phyloP scores from a whole-genome alignment of 345 rosid genomes.

The Eucalyptus pumila region DNA sequence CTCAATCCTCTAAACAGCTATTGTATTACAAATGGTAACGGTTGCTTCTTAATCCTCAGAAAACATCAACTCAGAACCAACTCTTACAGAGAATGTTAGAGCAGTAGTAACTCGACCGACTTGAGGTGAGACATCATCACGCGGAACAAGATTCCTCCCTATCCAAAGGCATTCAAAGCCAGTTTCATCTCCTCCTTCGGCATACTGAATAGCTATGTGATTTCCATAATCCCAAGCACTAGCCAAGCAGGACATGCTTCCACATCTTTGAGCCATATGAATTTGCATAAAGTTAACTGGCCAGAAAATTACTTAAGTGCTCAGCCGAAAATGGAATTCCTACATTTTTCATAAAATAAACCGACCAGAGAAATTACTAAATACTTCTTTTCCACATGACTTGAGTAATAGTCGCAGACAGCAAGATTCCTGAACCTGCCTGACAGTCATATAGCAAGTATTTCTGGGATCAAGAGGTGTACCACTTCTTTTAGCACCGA shows the following conservation, averaged over 20 bases:
- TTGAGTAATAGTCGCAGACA: neutral
- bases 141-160: neutral
- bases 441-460: neutral
- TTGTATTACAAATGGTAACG: neutral
- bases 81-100: neutral
- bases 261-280: neutral
- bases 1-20: neutral
- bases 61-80: neutral
- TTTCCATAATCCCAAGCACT: slow-evolving; percentile 5
- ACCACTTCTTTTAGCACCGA: neutral
- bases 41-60: neutral
- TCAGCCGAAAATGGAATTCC: neutral
- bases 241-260: neutral
- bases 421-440: neutral
- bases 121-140: neutral
- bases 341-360: neutral
- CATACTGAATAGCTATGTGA: neutral
- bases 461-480: neutral
- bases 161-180: neutral
- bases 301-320: neutral
- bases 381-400: neutral
- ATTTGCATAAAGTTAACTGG: neutral
- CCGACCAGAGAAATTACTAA: neutral
- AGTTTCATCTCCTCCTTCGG: neutral
- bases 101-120: neutral